phyloP scores from a whole-genome alignment of 2,329 filamentous ascomycete genomes.

The Phialophora macrospora region DNA sequence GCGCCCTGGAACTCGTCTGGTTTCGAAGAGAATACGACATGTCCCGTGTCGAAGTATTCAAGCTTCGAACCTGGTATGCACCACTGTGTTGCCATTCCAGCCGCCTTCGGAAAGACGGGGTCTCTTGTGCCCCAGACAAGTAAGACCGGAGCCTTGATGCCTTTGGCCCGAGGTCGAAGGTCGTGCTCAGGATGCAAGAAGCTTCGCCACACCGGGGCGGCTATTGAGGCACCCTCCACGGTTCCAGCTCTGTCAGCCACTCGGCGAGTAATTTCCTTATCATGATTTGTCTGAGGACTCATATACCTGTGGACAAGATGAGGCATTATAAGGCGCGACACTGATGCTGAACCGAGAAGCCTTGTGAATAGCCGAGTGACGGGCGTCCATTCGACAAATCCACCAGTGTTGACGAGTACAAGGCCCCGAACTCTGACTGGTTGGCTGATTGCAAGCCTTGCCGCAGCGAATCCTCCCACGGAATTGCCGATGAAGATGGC shows the following conservation, averaged over 20 bases:
- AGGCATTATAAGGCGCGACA: slow-evolving; percentile 12
- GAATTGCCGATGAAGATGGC: slow-evolving; percentile 17
- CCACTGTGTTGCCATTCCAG: neutral
- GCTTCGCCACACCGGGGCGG: slow-evolving; percentile 14
- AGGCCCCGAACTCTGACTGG: slow-evolving; percentile 11
- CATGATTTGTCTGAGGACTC: slow-evolving; percentile 18
- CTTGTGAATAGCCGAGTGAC: slow-evolving; percentile 6
- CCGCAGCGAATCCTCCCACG: slow-evolving; percentile 17
- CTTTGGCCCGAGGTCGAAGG: slow-evolving; percentile 13
- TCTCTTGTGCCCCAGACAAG: slow-evolving; percentile 15
- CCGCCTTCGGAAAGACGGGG: slow-evolving; percentile 7
- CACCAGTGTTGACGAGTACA: slow-evolving; percentile 8
- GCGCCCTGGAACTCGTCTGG: slow-evolving; percentile 2
- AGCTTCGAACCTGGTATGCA: slow-evolving; percentile 6
- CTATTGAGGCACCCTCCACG: slow-evolving; percentile 3
- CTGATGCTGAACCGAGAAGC: slow-evolving; percentile 1
- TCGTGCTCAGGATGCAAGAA: slow-evolving; percentile 9
- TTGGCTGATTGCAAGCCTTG: slow-evolving; percentile 11
- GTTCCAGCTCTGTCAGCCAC: slow-evolving; percentile 7
- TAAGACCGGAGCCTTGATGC: slow-evolving; percentile 10
- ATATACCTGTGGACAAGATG: slow-evolving; percentile 11
- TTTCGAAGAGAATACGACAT: slow-evolving; percentile 17
- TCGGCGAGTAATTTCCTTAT: slow-evolving; percentile 13
- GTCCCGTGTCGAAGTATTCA: slow-evolving; percentile 8
- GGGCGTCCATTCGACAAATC: slow-evolving; percentile 13